phyloP scores from a whole-genome alignment of 495 filamentous ascomycete species.

The Haplographium delicatum region DNA sequence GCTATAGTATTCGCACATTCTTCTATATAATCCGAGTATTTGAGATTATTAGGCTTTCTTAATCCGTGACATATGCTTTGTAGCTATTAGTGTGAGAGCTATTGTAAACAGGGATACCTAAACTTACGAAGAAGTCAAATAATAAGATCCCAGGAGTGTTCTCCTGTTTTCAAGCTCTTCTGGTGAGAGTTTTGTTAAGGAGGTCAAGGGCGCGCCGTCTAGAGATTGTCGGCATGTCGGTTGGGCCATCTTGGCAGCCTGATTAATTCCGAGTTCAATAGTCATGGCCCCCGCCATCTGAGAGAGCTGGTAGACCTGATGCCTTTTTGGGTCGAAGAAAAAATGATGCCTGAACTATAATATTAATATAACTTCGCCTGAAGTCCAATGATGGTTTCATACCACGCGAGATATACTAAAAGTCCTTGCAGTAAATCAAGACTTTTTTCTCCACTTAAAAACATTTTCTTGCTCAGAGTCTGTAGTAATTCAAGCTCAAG shows the following conservation, averaged over 20 bases:
- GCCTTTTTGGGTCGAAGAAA: constrained; percentile 17
- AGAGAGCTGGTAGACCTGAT: constrained; percentile 26
- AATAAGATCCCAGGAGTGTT: constrained; percentile 29
- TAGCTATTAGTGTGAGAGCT: background rate
- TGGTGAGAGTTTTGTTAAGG: background rate
- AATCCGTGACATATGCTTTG: constrained; percentile 10
- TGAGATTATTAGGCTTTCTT: constrained; percentile 17
- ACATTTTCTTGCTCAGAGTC: constrained; percentile 26
- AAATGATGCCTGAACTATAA: constrained; percentile 28
- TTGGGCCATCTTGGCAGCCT: too few species aligned
- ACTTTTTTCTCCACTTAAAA: constrained; percentile 20
- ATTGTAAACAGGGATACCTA: background rate
- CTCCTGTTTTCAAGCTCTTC: constrained; percentile 24
- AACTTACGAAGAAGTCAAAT: constrained; percentile 27
- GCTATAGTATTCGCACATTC: constrained; percentile 7
- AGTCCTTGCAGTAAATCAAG: constrained; percentile 23
- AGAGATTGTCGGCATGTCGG: too few species aligned
- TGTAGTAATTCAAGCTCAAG: constrained; percentile 37
- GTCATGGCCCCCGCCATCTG: constrained; percentile 23
- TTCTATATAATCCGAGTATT: constrained; percentile 13
- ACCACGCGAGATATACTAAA: constrained; percentile 20
- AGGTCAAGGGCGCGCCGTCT: too few species aligned
- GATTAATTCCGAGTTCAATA: constrained; percentile 22
- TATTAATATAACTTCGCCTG: too few species aligned
- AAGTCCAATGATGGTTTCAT: too few species aligned